Percentiles rank a stretch among this genome's conserved stretches.
Evolutionary conservation across 2,329 filamentous ascomycete genomes (phyloP).

Genomic region (Calonectria crousiana): DNA sequence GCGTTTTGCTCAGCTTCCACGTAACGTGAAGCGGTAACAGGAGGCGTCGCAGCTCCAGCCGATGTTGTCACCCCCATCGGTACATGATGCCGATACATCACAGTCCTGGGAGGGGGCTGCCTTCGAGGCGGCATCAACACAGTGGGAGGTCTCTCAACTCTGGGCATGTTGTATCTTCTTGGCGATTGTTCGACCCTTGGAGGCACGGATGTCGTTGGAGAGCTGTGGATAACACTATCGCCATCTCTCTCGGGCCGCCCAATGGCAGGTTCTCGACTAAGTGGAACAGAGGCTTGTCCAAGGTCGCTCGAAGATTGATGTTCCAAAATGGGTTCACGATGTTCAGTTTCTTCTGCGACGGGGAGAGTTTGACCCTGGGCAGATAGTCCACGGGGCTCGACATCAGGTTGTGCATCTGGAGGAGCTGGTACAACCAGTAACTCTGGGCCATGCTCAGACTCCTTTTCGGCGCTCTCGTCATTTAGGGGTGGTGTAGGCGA

Average conservation of each 20-base stretch:
- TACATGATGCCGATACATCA: background rate
- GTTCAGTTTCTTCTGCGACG: background rate
- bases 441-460: background rate
- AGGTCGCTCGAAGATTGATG: background rate
- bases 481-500: background rate
- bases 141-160: slow-evolving; percentile 3
- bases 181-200: background rate
- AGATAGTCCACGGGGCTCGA: background rate
- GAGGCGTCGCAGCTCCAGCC: background rate
- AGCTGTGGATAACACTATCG: background rate
- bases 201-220: background rate
- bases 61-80: background rate
- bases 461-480: background rate
- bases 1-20: background rate
- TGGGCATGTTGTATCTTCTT: slow-evolving; percentile 1
- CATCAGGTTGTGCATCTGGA: background rate
- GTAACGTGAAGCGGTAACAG: background rate
- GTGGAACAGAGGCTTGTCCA: background rate
- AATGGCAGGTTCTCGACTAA: background rate
- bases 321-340: background rate
- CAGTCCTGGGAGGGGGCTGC: slow-evolving; percentile 26
- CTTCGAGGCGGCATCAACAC: slow-evolving; percentile 9
- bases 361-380: background rate
- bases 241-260: background rate
- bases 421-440: background rate